Conservation (phyloP, 768 basidiomycete genomes). For the Lactarius indigo region DNA sequence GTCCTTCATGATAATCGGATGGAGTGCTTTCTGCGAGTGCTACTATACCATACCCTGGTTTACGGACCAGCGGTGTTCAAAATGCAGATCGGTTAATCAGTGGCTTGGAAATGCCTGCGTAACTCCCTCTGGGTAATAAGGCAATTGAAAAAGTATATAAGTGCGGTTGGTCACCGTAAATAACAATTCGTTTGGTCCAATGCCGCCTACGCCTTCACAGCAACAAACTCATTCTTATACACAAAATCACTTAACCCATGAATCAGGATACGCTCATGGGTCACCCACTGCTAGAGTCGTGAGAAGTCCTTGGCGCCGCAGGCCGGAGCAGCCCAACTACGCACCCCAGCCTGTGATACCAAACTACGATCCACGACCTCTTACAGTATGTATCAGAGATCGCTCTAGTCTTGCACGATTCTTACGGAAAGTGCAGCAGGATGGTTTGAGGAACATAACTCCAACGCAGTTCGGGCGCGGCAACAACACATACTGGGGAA, state of each 20-base stretch:
- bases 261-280: neutral
- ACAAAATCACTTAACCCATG: neutral
- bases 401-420: neutral
- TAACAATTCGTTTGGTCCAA: neutral
- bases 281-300: neutral
- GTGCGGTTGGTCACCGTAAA: no score
- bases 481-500: neutral
- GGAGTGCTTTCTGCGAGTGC: no score
- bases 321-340: no score
- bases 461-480: no score
- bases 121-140: no score
- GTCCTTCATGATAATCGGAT: no score
- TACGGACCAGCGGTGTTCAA: no score
- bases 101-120: no score
- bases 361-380: neutral
- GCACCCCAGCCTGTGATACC: neutral
- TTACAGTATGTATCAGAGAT: neutral
- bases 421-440: neutral
- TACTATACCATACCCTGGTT: no score
- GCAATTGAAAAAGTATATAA: no score
- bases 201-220: neutral
- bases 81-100: no score
- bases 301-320: neutral
- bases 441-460: neutral
- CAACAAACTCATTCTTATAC: neutral